Evolutionary conservation across 768 basidiomycete genomes (phyloP), one percentile per base, ranked within the genome.

Genomic region (Tylopilus subfusipes): DNA sequence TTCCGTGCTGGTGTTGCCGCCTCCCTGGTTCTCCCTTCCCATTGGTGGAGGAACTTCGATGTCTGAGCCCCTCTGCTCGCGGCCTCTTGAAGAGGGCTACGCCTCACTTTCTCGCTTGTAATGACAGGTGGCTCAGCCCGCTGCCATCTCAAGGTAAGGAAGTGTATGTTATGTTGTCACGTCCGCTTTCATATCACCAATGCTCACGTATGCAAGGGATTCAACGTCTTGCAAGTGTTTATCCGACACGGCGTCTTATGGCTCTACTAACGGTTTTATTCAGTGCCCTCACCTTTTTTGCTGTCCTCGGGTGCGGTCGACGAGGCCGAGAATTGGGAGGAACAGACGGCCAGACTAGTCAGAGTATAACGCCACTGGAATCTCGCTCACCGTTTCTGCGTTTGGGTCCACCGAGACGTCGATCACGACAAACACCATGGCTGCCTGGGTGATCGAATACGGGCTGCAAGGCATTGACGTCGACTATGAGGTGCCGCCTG

Each of bases 301-400:
- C 59, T 77, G 10, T 56, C 64, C 7, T 64, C 67, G 14, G 76
- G 80, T 4, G 53, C 78, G 0, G 72, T 63, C 43, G 79, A 80
- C 56, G 64, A 80, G 65, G 80, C 78, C 6, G 63, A 64, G 45
- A 73, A 75, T 60, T 81, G 80, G 80, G 63, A 72, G 11, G 58
- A 52, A 22, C 65, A 80, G 5, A 66, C 72, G 1, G 66, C 71
- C 2, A 59, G 59, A 80, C 60, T 70, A 81, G 54, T 61, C 76
- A 1, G 73, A 78, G 52, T 85, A 84, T 53, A 68, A 67, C 18
- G 74, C 75, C 0, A 80, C 80, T 16, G 82, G 82, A 8, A 82
- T 84, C 64, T 78, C 77, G 43, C 63, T 85, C 25, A 74, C 84
- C 54, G 83, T 84, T 5, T 81, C 81, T 36, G 74, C 73, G 2